Conservation (phyloP, 352 stramenopile genomes). For the Phytophthora melonis region DNA sequence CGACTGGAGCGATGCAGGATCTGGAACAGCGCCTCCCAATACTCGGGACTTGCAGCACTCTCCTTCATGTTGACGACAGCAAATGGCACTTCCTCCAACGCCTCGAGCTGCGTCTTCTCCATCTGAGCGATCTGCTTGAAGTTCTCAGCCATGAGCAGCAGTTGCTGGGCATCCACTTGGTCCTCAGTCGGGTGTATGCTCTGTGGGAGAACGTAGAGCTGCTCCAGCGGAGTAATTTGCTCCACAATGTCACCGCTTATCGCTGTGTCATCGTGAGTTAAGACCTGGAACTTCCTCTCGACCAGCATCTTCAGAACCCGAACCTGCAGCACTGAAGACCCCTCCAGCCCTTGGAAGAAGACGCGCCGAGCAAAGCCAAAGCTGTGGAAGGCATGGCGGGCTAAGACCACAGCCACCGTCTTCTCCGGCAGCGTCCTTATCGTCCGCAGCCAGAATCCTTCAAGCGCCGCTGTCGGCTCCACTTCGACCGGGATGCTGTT, state of each 20-base stretch:
- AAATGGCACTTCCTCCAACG: conserved; percentile 48
- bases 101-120: conserved; percentile 46
- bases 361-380: conserved; percentile 42
- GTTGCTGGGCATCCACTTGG: conserved; percentile 8
- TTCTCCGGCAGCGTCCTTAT: conserved; percentile 32
- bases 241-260: neutral
- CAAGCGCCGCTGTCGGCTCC: neutral
- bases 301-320: conserved; percentile 27
- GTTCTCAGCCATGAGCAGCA: conserved; percentile 42
- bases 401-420: conserved; percentile 32
- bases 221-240: neutral
- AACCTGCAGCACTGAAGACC: conserved; percentile 20
- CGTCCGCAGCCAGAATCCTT: conserved; percentile 37
- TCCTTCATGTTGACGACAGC: conserved; percentile 56
- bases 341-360: conserved; percentile 42
- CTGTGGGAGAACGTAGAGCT: conserved; percentile 31
- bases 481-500: neutral
- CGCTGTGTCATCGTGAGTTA: neutral
- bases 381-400: conserved; percentile 36
- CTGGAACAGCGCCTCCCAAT: conserved; percentile 66
- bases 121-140: conserved; percentile 44
- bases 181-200: conserved; percentile 13
- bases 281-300: conserved; percentile 21
- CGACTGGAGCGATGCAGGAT: conserved; percentile 46
- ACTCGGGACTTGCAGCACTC: neutral